A percentile compares a stretch with the other conserved stretches of the same genome.
These are phyloP conservation scores for Talaromyces stipitatus DNA, from an alignment of 495 filamentous ascomycete genomes.

Conservation along the genomic window DNA sequence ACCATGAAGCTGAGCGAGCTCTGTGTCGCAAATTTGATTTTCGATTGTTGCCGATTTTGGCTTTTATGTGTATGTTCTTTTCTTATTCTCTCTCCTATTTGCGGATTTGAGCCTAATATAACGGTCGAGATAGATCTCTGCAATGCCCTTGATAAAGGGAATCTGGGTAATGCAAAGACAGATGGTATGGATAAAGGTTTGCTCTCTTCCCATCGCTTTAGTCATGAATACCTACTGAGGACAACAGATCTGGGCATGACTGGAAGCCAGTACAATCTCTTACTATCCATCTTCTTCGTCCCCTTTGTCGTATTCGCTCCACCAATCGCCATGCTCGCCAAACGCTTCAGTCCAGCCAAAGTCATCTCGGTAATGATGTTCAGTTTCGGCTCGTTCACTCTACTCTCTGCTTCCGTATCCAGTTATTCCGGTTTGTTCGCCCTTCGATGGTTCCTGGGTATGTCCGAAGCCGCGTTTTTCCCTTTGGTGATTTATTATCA, in stretches of 20 bases:
- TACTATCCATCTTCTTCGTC: conserved; percentile 69
- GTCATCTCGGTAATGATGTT: conserved; percentile 66
- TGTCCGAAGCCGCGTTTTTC: conserved; percentile 68
- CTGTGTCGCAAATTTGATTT: conserved; percentile 59
- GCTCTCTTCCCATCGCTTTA: not conserved
- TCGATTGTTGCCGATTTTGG: conserved; percentile 54
- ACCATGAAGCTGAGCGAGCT: conserved; percentile 49
- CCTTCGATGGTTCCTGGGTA: conserved; percentile 51
- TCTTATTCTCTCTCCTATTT: conserved; percentile 1
- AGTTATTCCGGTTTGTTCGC: conserved; percentile 63
- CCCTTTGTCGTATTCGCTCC: conserved; percentile 67
- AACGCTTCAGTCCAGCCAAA: conserved; percentile 54
- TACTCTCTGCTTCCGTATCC: conserved; percentile 43
- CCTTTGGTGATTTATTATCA: conserved; percentile 57
- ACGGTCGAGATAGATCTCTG: conserved; percentile 36
- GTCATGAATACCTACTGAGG: not conserved
- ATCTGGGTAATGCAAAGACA: conserved; percentile 65
- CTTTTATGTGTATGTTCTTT: conserved; percentile 49
- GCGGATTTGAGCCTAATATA: not conserved
- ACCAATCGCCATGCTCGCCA: conserved; percentile 58
- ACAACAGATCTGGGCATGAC: conserved; percentile 20
- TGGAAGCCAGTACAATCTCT: conserved; percentile 58
- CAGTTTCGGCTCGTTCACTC: conserved; percentile 52
- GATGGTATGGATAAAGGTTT: conserved; percentile 45
- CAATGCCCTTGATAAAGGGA: conserved; percentile 60